These are phyloP conservation scores for Begonia loranthoides DNA, from an alignment of 306 rosid species.

Conservation along the genomic window DNA sequence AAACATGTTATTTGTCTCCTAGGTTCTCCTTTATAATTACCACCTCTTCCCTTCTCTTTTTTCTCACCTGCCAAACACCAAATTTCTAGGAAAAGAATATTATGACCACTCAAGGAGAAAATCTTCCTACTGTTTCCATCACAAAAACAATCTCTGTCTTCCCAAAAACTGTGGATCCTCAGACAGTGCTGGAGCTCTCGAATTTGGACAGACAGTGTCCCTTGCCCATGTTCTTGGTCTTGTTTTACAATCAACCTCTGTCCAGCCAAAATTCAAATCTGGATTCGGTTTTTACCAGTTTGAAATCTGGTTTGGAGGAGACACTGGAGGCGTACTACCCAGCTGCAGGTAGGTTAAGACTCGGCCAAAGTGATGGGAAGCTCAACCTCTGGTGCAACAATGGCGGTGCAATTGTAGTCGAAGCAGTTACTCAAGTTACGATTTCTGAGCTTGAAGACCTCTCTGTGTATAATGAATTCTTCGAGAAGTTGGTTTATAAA, in stretches of 20 bases:
- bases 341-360: conserved; percentile 48
- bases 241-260: conserved; percentile 30
- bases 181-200: conserved; percentile 37
- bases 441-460: conserved; percentile 55
- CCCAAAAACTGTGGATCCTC: conserved; percentile 30
- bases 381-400: conserved; percentile 63
- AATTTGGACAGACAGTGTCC: conserved; percentile 79
- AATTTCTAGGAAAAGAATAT: not conserved
- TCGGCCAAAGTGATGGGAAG: conserved; percentile 29
- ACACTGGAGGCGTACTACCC: conserved; percentile 49
- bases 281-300: conserved; percentile 27
- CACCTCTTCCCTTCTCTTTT: not conserved
- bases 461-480: conserved; percentile 40
- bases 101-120: conserved; percentile 24
- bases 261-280: conserved; percentile 12
- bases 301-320: conserved; percentile 55
- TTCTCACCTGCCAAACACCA: not conserved
- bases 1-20: no score
- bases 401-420: conserved; percentile 44
- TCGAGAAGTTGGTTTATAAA: conserved; percentile 46
- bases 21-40: no score
- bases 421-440: conserved; percentile 23
- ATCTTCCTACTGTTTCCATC: conserved; percentile 25
- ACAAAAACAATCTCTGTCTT: conserved; percentile 29
- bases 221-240: conserved; percentile 45